These are phyloP conservation scores for Fraxinus paxiana DNA, from an alignment of 305 asterid genomes.

Conservation along the genomic window DNA sequence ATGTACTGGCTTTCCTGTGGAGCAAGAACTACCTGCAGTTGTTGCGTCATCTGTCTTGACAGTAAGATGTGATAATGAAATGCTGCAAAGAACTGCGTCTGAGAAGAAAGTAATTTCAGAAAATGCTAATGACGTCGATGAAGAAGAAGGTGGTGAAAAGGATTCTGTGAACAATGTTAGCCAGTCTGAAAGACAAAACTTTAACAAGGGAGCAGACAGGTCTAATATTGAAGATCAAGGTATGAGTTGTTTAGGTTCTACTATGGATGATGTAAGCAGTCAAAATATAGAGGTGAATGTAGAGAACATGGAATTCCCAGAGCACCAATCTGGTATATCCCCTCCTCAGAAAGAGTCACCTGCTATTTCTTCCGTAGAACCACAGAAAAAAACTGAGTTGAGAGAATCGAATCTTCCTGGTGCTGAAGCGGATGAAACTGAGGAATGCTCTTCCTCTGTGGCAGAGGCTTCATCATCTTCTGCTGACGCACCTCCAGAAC, in stretches of 20 bases:
- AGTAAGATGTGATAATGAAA: constrained; percentile 22
- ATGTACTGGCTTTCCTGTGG: constrained; percentile 7
- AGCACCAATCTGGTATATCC: constrained; percentile 18
- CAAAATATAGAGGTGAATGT: constrained; percentile 19
- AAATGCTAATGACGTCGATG: constrained; percentile 4
- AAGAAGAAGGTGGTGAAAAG: constrained; percentile 20
- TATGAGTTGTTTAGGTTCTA: not conserved
- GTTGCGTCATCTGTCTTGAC: constrained; percentile 5
- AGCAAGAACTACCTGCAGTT: constrained; percentile 17
- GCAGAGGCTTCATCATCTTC: constrained; percentile 31
- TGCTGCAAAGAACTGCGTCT: constrained; percentile 16
- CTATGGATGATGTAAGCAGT: constrained; percentile 10
- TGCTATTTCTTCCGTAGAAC: constrained; percentile 23
- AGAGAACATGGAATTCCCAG: constrained; percentile 28
- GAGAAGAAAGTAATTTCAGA: constrained; percentile 19
- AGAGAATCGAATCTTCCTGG: constrained; percentile 23
- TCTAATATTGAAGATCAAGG: constrained; percentile 20
- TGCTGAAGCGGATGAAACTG: constrained; percentile 26
- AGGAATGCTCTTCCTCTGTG: constrained; percentile 18
- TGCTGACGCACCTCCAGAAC: constrained; percentile 27
- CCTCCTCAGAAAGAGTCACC: constrained; percentile 23
- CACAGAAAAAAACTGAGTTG: constrained; percentile 25
- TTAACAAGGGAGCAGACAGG: not conserved
- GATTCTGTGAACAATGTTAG: not conserved
- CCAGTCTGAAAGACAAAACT: constrained; percentile 21